A percentile compares a stretch with the other conserved stretches of the same genome.
These are phyloP conservation scores for Phaeosphaeria sp. DNA, from an alignment of 2,329 filamentous ascomycete genomes.

Conservation along the genomic window DNA sequence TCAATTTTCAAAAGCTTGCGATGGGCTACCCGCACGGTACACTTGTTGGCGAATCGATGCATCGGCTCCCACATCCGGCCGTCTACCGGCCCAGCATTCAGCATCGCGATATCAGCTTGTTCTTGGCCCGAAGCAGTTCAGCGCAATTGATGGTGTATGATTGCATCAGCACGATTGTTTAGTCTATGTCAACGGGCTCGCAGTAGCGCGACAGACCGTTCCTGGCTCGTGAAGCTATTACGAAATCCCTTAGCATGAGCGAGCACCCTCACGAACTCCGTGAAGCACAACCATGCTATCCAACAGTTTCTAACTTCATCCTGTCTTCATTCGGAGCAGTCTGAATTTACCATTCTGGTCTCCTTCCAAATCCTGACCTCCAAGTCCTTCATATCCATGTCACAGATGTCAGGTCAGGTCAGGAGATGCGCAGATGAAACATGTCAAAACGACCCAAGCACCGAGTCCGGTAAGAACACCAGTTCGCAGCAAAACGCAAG, in stretches of 20 bases:
- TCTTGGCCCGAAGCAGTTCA: neutral
- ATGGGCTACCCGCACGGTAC: neutral
- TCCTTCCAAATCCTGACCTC: neutral
- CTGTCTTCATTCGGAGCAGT: neutral
- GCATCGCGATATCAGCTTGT: neutral
- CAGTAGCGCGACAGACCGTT: neutral
- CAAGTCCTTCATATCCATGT: neutral
- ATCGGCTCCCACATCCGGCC: neutral
- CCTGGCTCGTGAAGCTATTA: neutral
- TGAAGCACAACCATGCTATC: neutral
- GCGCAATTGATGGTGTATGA: neutral
- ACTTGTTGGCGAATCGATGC: neutral
- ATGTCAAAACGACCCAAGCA: neutral
- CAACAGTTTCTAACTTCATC: neutral
- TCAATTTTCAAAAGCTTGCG: neutral
- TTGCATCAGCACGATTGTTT: neutral
- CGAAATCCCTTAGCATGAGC: neutral
- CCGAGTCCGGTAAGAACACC: neutral
- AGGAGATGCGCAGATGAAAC: conserved; percentile 1
- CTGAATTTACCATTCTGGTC: too few relatives aligned
- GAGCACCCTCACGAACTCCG: neutral
- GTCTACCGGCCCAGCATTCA: neutral
- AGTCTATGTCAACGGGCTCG: neutral
- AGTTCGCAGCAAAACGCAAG: conserved; percentile 6
- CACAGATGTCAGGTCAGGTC: too few relatives aligned